Conservation (phyloP, 768 basidiomycete genomes). For the Mycena belliarum region DNA sequence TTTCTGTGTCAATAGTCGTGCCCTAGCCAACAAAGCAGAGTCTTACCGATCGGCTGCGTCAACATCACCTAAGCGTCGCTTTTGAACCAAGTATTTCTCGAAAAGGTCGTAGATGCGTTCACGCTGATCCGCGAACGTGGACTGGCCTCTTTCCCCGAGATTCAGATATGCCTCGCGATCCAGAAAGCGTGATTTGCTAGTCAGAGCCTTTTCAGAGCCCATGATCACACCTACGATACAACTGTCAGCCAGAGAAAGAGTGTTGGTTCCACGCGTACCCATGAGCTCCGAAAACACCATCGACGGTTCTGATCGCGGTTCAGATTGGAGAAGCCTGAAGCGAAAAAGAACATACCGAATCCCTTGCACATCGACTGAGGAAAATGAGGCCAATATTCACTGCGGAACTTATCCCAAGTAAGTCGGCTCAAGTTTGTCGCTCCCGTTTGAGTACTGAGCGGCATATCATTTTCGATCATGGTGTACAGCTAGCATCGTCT, state of each 20-base stretch:
- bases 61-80: slow-evolving; percentile 40
- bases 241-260: neutral
- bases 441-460: neutral
- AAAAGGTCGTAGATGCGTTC: slow-evolving; percentile 55
- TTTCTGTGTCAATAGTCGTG: neutral
- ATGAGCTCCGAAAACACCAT: slow-evolving; percentile 68
- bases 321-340: neutral
- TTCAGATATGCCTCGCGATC: slow-evolving; percentile 43
- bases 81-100: slow-evolving; percentile 50
- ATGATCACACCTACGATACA: slow-evolving; percentile 54
- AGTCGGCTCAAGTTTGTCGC: neutral
- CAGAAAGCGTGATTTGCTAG: slow-evolving; percentile 37
- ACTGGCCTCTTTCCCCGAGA: slow-evolving; percentile 54
- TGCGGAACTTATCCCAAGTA: slow-evolving; percentile 15
- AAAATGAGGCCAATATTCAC: slow-evolving; percentile 32
- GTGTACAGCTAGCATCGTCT: neutral
- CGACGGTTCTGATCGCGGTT: slow-evolving; percentile 42
- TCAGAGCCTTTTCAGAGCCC: slow-evolving; percentile 59
- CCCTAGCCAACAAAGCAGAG: too few species aligned
- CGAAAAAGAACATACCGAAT: slow-evolving; percentile 40
- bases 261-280: slow-evolving; percentile 42
- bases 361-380: slow-evolving; percentile 49
- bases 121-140: slow-evolving; percentile 55
- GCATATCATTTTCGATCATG: slow-evolving; percentile 18
- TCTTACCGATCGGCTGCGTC: slow-evolving; percentile 62